Evolutionary conservation across 257 asterid genomes (phyloP), one percentile per base, ranked within the genome.

Genomic region (Capsicum baccatum): DNA sequence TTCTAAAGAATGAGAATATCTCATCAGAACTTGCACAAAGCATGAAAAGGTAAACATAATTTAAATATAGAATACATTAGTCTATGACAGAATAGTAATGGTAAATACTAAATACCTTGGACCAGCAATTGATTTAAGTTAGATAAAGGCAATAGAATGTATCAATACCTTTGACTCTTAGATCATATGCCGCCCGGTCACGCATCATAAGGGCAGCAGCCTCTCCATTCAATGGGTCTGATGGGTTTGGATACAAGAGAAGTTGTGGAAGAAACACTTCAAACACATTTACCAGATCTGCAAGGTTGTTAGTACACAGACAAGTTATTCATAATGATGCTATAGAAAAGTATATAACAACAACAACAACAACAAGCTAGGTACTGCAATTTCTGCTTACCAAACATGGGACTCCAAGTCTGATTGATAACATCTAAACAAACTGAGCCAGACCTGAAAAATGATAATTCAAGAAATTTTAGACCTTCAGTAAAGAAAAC

Each of bases 351-450:
- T 26, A 26, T 26, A 26, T 26, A 26, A 26, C 33, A 26, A 26
- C 33, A 26, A 26, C 33, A 26, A 26, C 33, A 1, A 26, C 2
- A 1, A 26, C 0, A 26, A 1, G 33, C 33, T 26, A 11, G 21
- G 64, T 78, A 9, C 13, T 26, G 82, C 54, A 33, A 78, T 54
- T 78, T 78, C 66, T 26, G 13, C 58, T 87, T 94, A 97, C 99
- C 99, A 62, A 95, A 95, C 99, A 95, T 97, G 79, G 99, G 99
- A 90, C 99, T 97, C 99, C 99, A 97, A 0, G 97, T 94, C 92
- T 97, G 99, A 89, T 95, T 95, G 86, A 95, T 97, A 56, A 97
- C 99, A 89, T 97, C 99, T 64, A 95, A 91, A 81, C 99, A 97
- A 86, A 97, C 98, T 14, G 99, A 94, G 76, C 99, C 99, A 0